Conservation (phyloP, 108 stramenopile genomes). For the Cyclotella atomus region DNA sequence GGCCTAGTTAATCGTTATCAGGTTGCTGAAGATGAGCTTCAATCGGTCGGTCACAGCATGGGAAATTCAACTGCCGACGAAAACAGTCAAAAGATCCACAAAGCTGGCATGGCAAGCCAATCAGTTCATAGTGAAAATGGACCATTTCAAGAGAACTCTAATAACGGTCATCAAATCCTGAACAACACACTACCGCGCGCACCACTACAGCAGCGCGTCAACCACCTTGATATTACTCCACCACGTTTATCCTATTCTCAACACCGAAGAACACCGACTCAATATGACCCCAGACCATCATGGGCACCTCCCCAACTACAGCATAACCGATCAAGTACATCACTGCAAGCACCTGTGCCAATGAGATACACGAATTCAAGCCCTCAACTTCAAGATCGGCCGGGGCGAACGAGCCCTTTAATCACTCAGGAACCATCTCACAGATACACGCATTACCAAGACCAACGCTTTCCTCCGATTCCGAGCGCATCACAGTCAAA, state of each 20-base stretch:
- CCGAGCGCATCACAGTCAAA: background rate
- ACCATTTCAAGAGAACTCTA: background rate
- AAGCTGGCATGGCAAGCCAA: background rate
- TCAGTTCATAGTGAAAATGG: background rate
- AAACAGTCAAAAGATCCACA: background rate
- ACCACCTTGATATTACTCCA: slow-evolving; percentile 2
- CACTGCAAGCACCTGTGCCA: slow-evolving; percentile 3
- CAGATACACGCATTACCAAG: background rate
- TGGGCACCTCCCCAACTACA: no score
- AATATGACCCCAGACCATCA: background rate
- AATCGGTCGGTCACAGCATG: slow-evolving; percentile 8
- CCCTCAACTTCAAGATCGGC: background rate
- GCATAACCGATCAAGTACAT: no score
- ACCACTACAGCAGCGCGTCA: background rate
- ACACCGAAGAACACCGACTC: background rate
- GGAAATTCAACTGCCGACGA: background rate
- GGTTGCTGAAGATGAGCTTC: slow-evolving; percentile 18
- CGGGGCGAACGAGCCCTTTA: background rate
- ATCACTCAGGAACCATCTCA: background rate
- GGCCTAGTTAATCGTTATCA: slow-evolving; percentile 9
- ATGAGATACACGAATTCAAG: background rate
- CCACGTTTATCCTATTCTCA: background rate
- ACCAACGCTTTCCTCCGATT: background rate
- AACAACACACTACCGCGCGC: background rate
- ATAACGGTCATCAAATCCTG: background rate